These are phyloP conservation scores for Pholiota microspora DNA, from an alignment of 768 basidiomycete genomes.

Conservation along the genomic window DNA sequence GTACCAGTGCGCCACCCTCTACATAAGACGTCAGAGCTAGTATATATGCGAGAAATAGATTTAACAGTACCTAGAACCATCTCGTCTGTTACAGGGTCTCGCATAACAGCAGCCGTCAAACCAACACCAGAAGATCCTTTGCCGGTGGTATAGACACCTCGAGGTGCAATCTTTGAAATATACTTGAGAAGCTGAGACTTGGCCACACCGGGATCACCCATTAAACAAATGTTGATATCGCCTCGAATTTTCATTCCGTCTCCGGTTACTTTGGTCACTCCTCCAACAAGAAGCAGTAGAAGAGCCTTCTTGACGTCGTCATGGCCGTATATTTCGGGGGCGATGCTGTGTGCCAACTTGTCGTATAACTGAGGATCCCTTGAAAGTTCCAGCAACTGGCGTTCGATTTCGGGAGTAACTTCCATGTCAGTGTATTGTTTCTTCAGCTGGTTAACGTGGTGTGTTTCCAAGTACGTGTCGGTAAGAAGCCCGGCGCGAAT, in stretches of 20 bases:
- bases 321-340: slow-evolving; percentile 98
- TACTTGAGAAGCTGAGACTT: slow-evolving; percentile 98
- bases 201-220: slow-evolving; percentile 99
- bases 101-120: slow-evolving; percentile 98
- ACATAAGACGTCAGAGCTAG: slow-evolving; percentile 10
- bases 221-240: slow-evolving; percentile 95
- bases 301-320: slow-evolving; percentile 97
- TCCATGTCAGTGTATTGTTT: slow-evolving; percentile 98
- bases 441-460: slow-evolving; percentile 91
- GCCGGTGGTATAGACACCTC: slow-evolving; percentile 97
- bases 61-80: slow-evolving; percentile 88
- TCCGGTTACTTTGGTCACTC: slow-evolving; percentile 91
- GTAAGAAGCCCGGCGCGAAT: slow-evolving; percentile 95
- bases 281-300: slow-evolving; percentile 88
- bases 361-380: slow-evolving; percentile 80
- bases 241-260: slow-evolving; percentile 99
- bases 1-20: slow-evolving; percentile 99
- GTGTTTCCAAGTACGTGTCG: slow-evolving; percentile 93
- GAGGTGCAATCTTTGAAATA: slow-evolving; percentile 96
- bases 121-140: slow-evolving; percentile 99
- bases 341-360: slow-evolving; percentile 89
- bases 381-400: slow-evolving; percentile 64
- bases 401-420: slow-evolving; percentile 79
- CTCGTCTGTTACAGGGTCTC: slow-evolving; percentile 98
- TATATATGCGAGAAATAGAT: not conserved